Evolutionary conservation across 2,329 filamentous ascomycete species (phyloP).

Genomic region (Penicillium olsonii): DNA sequence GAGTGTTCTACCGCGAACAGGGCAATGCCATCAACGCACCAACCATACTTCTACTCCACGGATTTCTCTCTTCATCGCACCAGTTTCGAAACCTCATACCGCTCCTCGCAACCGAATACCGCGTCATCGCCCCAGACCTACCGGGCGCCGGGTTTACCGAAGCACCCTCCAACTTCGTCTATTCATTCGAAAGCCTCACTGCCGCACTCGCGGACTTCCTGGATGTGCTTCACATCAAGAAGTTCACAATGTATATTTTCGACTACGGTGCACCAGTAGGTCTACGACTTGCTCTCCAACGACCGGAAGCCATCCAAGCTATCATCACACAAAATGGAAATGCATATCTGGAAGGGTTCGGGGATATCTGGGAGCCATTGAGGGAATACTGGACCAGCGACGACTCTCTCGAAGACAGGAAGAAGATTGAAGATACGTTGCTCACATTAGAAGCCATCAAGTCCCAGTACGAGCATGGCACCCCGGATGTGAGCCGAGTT

Average conservation of each 20-base stretch:
- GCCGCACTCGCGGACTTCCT: conserved; percentile 53
- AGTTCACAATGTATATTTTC: conserved; percentile 61
- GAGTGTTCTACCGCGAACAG: conserved; percentile 44
- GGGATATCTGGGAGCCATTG: conserved; percentile 54
- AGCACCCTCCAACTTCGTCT: conserved; percentile 49
- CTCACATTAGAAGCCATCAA: conserved; percentile 45
- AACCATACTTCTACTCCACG: conserved; percentile 27
- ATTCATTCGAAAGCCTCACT: conserved; percentile 58
- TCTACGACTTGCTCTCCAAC: conserved; percentile 54
- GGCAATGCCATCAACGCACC: conserved; percentile 32
- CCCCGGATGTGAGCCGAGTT: conserved; percentile 35
- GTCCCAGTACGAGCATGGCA: conserved; percentile 50
- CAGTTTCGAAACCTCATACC: conserved; percentile 44
- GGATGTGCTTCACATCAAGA: conserved; percentile 47
- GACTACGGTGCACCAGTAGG: conserved; percentile 63
- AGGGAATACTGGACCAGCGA: conserved; percentile 49
- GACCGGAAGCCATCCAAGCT: conserved; percentile 51
- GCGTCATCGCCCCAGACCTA: conserved; percentile 59
- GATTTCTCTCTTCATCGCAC: background rate
- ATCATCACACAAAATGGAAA: conserved; percentile 65
- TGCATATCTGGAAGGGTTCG: conserved; percentile 59
- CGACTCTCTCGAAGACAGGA: conserved; percentile 35
- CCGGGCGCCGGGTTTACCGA: conserved; percentile 62
- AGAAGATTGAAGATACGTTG: conserved; percentile 35
- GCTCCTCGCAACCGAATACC: conserved; percentile 44